Base-by-base conservation (phyloP, 2,329 filamentous ascomycete species). In the Ramichloridium luteum region DNA sequence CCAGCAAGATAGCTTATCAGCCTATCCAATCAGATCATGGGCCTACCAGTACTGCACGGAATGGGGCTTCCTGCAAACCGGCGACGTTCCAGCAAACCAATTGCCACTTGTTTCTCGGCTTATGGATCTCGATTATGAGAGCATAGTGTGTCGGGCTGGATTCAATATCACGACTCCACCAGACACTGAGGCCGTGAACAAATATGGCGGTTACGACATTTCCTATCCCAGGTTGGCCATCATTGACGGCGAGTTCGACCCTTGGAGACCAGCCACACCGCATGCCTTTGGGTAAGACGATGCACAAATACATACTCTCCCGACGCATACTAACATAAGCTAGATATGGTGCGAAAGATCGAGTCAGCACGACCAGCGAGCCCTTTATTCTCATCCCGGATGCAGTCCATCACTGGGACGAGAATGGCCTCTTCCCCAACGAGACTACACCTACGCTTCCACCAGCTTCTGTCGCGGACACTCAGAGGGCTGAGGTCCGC, bases 1-100 rank as follows among this genome's bases (percentile, higher is more conserved):
- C 20, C 31, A 34, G 13, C 28, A 30, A 10, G 35, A 32, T 13
- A 29, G 27, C 14, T 34, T 23, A n/a, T 23, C 20, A 8, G 37
- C 34, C 34, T 12, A 37, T 37, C 20, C 35, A 34, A 26, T 23
- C 20, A 8, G 36, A n/a, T 53, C 54, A 33, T 77, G 73, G 73
- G 54, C 58, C 12, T 77, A 74, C 45, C 72, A 74, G 47, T 66
- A 67, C 34, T 69, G 66, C 37, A 57, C 51, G 10, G 70, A 73
- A 66, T 90, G 80, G 81, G 83, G 82, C 6, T 90, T 73, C 56
- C 72, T 86, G 30, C 70, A 77, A 42, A 83, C 79, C 1, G 82
- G 83, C 28, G 76, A 75, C 15, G 74, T 76, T 0, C 82, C 82
- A 0, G 46, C 59, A 1, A 60, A 70, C 36, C 67, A 74, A 32